These are phyloP conservation scores for Moniliophthora roreri DNA, from an alignment of 1,284 basidiomycete species.

Conservation along the genomic window DNA sequence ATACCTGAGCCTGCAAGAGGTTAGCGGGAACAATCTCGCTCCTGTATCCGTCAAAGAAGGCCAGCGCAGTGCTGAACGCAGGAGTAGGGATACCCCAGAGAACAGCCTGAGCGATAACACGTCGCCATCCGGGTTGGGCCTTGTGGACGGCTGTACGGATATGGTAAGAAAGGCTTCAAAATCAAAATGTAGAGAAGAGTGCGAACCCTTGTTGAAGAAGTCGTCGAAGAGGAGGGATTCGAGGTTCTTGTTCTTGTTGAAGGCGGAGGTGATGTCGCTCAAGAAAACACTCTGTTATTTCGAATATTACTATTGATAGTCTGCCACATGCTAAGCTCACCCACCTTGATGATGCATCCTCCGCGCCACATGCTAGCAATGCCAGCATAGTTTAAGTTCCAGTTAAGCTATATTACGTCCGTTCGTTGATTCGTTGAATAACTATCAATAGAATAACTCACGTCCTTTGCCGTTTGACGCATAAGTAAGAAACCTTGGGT, in stretches of 20 bases:
- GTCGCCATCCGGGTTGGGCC: constrained; percentile 98
- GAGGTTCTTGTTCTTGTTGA: constrained; percentile 83
- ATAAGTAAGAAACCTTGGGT: constrained; percentile 99
- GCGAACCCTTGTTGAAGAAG: constrained; percentile 92
- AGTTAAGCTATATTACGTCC: constrained; percentile 48
- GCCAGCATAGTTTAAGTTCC: constrained; percentile 93
- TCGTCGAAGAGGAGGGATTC: constrained; percentile 96
- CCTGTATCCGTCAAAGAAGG: constrained; percentile 99
- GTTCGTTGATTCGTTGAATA: not conserved
- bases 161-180: constrained; percentile 11
- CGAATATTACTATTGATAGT: constrained; percentile 3
- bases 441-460: constrained; percentile 30
- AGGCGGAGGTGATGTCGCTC: constrained; percentile 90
- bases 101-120: constrained; percentile 93
- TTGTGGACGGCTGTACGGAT: constrained; percentile 83
- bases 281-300: constrained; percentile 81
- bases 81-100: constrained; percentile 98
- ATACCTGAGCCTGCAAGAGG: constrained; percentile 89
- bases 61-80: constrained; percentile 94
- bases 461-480: constrained; percentile 97
- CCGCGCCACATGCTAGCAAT: constrained; percentile 99
- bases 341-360: constrained; percentile 96
- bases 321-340: constrained; percentile 4
- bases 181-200: not conserved
- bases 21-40: constrained; percentile 92